Evolutionary conservation across 352 stramenopile species (phyloP).

Genomic region (Elongisporangium anandrum): DNA sequence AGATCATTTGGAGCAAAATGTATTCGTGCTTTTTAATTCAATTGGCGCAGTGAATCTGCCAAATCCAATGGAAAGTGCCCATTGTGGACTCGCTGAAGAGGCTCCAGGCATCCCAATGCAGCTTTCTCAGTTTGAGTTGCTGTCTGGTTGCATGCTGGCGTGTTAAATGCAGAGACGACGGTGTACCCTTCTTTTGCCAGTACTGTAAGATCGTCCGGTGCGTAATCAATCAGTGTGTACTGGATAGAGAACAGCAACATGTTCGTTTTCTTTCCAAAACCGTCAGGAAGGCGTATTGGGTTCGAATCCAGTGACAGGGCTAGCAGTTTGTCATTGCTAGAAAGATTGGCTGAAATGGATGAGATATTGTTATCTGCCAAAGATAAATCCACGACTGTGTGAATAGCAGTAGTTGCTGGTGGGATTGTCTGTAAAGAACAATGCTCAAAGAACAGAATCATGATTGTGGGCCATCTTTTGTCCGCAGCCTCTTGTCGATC

Average conservation of each 20-base stretch:
- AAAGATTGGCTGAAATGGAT: conserved; percentile 16
- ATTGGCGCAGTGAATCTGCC: background rate
- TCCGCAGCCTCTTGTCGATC: conserved; percentile 35
- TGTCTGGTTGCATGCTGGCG: background rate
- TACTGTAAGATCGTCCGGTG: background rate
- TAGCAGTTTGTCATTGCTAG: conserved; percentile 9
- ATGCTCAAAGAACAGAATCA: conserved; percentile 40
- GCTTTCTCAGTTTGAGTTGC: background rate
- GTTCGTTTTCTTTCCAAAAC: background rate
- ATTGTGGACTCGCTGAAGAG: background rate
- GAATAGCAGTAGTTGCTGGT: conserved; percentile 10
- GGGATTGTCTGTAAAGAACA: conserved; percentile 28
- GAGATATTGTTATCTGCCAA: conserved; percentile 37
- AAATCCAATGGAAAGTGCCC: background rate
- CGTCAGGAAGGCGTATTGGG: conserved; percentile 5
- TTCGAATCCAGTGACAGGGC: conserved; percentile 38
- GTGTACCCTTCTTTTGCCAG: background rate
- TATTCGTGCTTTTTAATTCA: background rate
- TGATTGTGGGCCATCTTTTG: conserved; percentile 22
- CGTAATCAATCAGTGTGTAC: background rate
- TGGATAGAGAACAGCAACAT: background rate
- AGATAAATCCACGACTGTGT: conserved; percentile 23
- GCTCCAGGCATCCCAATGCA: background rate
- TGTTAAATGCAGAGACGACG: background rate
- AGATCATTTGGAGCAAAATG: too few species aligned